phyloP scores from a whole-genome alignment of 1,284 basidiomycete genomes.

The Phellopilus nigrolimitatus region DNA sequence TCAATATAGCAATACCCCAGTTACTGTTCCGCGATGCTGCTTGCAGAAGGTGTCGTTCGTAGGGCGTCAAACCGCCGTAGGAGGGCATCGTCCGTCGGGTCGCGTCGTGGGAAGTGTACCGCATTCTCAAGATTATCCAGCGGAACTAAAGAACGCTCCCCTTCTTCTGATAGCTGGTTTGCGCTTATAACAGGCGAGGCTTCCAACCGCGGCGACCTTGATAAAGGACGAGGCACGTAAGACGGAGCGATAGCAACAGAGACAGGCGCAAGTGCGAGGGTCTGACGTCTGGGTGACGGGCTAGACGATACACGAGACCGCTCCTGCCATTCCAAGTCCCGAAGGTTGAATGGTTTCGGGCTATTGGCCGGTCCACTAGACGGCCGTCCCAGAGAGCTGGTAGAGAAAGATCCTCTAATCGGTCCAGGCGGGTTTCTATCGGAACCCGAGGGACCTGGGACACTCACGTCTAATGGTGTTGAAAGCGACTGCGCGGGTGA shows the following conservation, averaged over 20 bases:
- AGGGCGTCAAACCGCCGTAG: slow-evolving; percentile 12
- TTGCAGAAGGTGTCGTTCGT: slow-evolving; percentile 5
- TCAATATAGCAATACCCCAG: not conserved
- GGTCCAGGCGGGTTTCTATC: too few species aligned
- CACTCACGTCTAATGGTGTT: not conserved
- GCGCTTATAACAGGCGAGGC: not conserved
- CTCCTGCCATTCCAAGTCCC: too few species aligned
- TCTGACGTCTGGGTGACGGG: slow-evolving; percentile 4
- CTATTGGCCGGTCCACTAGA: too few species aligned
- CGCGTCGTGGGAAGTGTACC: slow-evolving; percentile 12
- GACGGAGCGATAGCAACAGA: too few species aligned
- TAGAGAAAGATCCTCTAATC: too few species aligned
- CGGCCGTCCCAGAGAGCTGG: too few species aligned
- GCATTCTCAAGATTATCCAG: slow-evolving; percentile 16
- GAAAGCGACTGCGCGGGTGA: not conserved
- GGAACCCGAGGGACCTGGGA: too few species aligned
- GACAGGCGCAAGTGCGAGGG: too few species aligned
- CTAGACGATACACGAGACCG: not conserved
- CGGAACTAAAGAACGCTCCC: slow-evolving; percentile 12
- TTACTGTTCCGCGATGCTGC: not conserved
- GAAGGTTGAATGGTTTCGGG: too few species aligned
- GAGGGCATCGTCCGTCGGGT: slow-evolving; percentile 18
- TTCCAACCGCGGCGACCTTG: not conserved
- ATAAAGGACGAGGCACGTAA: not conserved
- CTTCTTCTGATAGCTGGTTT: not conserved